These are phyloP conservation scores for Pseudozyma flocculosa DNA, from an alignment of 1,284 basidiomycete species.

Conservation along the genomic window DNA sequence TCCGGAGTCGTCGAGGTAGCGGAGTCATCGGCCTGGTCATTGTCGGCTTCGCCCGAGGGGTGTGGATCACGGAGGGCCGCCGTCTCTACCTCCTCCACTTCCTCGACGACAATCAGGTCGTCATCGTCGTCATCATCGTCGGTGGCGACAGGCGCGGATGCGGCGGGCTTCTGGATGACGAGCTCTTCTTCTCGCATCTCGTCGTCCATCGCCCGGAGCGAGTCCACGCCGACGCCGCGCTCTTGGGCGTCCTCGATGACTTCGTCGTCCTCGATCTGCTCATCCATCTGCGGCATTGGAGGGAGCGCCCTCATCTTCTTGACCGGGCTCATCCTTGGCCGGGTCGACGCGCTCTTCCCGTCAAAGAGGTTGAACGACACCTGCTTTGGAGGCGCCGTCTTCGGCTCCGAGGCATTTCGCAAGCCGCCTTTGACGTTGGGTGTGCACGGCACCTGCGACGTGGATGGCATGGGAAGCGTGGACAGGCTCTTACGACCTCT, in stretches of 20 bases:
- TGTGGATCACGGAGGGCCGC: too few relatives aligned
- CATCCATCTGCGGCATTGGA: conserved; percentile 29
- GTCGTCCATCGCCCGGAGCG: not conserved
- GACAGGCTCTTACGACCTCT: conserved; percentile 21
- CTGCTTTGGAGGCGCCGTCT: conserved; percentile 34
- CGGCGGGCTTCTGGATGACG: not conserved
- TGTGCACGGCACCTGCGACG: not conserved
- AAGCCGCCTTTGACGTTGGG: not conserved
- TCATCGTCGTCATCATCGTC: conserved; percentile 8
- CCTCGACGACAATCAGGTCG: conserved; percentile 26
- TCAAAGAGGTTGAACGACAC: conserved; percentile 26
- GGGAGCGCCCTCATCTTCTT: conserved; percentile 37
- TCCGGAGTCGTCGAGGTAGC: conserved; percentile 2
- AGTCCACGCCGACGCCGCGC: not conserved
- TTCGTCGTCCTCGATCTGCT: conserved; percentile 25
- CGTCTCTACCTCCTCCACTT: conserved; percentile 28
- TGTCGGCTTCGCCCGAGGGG: too few relatives aligned
- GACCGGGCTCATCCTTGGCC: conserved; percentile 19
- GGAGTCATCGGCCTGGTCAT: conserved; percentile 2
- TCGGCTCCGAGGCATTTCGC: conserved; percentile 9
- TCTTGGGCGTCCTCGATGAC: conserved; percentile 2
- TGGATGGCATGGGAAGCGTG: not conserved
- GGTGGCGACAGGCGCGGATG: too few relatives aligned
- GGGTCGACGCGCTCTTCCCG: not conserved
- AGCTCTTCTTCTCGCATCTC: conserved; percentile 1